These are phyloP conservation scores for Verticillium klebahnii DNA, from an alignment of 2,329 filamentous ascomycete species.

Conservation along the genomic window DNA sequence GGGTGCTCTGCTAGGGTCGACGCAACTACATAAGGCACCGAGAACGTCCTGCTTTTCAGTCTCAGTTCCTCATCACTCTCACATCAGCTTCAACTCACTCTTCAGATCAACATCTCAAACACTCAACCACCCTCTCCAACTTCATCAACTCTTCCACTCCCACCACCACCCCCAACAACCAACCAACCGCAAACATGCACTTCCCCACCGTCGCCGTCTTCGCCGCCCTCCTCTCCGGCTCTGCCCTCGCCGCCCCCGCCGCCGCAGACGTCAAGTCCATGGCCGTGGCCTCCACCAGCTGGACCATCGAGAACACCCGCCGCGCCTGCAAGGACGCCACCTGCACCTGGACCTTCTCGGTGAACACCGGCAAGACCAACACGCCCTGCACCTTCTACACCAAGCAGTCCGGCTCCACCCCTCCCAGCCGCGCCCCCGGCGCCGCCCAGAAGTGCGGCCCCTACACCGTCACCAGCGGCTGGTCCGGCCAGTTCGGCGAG, in stretches of 20 bases:
- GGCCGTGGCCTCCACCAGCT: constrained; percentile 32
- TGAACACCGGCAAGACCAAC: constrained; percentile 29
- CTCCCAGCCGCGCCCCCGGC: constrained; percentile 30
- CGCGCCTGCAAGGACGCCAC: constrained; percentile 36
- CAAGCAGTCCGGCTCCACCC: constrained; percentile 27
- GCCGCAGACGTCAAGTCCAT: constrained; percentile 24
- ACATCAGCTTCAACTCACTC: neutral
- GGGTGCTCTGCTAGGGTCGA: neutral
- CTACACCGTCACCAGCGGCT: constrained; percentile 48
- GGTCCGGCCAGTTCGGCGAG: constrained; percentile 50
- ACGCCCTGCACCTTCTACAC: constrained; percentile 35
- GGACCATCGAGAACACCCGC: constrained; percentile 35
- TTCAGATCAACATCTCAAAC: neutral
- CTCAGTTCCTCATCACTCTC: constrained; percentile 1
- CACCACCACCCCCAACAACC: neutral
- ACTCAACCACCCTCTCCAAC: neutral
- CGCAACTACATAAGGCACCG: neutral
- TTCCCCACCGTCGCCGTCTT: constrained; percentile 32
- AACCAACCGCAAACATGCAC: constrained; percentile 32
- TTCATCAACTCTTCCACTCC: neutral
- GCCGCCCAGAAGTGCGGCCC: constrained; percentile 39
- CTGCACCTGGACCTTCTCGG: constrained; percentile 39
- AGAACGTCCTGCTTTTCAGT: neutral
- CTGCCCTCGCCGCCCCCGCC: constrained; percentile 26
- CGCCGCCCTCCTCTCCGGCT: constrained; percentile 28